These are phyloP conservation scores for Strigomonas oncopelti DNA, from an alignment of 208 protist species.

Conservation along the genomic window DNA sequence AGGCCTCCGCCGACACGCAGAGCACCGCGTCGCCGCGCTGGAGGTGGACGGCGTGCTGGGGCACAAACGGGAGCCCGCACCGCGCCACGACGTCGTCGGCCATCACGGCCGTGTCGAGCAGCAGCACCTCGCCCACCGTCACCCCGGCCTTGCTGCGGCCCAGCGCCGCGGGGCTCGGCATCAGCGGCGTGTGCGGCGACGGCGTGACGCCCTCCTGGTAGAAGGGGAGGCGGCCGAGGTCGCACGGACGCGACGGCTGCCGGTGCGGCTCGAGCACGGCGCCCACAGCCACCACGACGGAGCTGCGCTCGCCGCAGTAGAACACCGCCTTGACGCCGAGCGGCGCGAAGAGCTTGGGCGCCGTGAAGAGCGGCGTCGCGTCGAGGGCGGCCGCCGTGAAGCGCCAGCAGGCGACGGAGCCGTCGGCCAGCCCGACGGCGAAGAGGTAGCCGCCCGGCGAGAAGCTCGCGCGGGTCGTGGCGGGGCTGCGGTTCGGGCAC, in stretches of 20 bases:
- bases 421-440: slow-evolving; percentile 62
- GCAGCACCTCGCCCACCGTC: slow-evolving; percentile 30
- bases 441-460: slow-evolving; percentile 72
- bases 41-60: slow-evolving; percentile 67
- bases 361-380: slow-evolving; percentile 36
- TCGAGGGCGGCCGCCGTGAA: slow-evolving; percentile 38
- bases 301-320: slow-evolving; percentile 69
- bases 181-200: slow-evolving; percentile 2
- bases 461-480: slow-evolving; percentile 41
- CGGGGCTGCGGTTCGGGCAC: slow-evolving; percentile 24
- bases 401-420: slow-evolving; percentile 63
- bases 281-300: slow-evolving; percentile 58
- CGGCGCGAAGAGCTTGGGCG: slow-evolving; percentile 37
- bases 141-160: slow-evolving; percentile 2
- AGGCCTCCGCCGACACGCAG: slow-evolving; percentile 54
- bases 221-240: background rate
- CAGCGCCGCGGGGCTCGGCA: background rate
- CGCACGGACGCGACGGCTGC: background rate
- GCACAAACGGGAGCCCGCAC: slow-evolving; percentile 70
- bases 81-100: slow-evolving; percentile 39
- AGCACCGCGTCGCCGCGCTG: slow-evolving; percentile 50
- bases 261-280: slow-evolving; percentile 38
- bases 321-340: slow-evolving; percentile 39
- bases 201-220: background rate
- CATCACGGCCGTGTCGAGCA: slow-evolving; percentile 33